Evolutionary conservation across 352 stramenopile genomes (phyloP).

Genomic region (Phytophthora cryptogea): DNA sequence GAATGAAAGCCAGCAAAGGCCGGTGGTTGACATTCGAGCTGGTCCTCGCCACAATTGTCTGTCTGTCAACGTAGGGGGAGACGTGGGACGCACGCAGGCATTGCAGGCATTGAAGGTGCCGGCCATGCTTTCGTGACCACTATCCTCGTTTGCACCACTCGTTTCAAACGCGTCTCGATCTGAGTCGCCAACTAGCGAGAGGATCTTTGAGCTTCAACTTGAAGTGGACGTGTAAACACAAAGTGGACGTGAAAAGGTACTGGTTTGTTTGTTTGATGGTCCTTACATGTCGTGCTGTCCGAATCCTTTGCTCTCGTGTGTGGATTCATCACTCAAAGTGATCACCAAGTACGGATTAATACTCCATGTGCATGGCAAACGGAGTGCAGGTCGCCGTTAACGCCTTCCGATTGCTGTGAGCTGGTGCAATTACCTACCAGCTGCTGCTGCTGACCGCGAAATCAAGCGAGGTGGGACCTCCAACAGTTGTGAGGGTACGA

Average conservation of each 20-base stretch:
- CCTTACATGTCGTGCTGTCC: background rate
- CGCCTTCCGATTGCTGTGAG: background rate
- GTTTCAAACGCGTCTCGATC: background rate
- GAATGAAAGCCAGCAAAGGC: background rate
- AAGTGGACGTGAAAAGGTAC: background rate
- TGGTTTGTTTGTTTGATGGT: no score
- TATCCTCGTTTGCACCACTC: background rate
- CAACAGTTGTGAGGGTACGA: background rate
- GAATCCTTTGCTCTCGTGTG: background rate
- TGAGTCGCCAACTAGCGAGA: background rate
- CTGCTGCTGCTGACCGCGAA: constrained; percentile 11
- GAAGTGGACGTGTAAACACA: constrained; percentile 5
- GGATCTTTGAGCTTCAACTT: constrained; percentile 10
- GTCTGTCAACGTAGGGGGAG: constrained; percentile 12
- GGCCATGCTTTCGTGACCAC: background rate
- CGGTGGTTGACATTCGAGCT: constrained; percentile 3
- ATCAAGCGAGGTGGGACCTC: constrained; percentile 20
- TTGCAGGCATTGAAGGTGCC: constrained; percentile 18
- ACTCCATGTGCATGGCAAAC: background rate
- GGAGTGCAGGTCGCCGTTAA: background rate
- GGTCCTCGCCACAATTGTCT: background rate
- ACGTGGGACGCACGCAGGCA: constrained; percentile 18
- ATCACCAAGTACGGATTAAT: background rate
- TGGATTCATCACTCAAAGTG: background rate
- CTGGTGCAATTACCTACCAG: constrained; percentile 5